Evolutionary conservation across 768 basidiomycete species (phyloP), one percentile per base, ranked within the genome.

Genomic region (Termitomyces sp.): DNA sequence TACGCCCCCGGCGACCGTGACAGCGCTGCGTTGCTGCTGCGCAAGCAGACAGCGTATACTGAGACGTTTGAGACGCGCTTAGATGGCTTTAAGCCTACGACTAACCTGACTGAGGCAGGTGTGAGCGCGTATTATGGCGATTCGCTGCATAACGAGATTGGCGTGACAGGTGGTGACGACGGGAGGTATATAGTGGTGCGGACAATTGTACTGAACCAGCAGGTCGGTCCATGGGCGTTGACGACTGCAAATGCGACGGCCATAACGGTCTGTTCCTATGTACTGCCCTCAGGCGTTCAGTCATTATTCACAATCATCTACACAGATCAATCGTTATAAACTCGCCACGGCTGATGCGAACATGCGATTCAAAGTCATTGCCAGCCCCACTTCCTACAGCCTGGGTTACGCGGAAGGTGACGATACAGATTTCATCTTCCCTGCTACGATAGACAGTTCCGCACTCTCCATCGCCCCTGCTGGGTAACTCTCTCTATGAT

Each of bases 1-100:
- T 75, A 73, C 52, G 72, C 72, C 10, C 67, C 69, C 1, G 73
- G 74, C 1, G 74, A 76, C 54, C 62, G 75, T 5, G 75, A 75
- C 59, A 69, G 60, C 37, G 67, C 73, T 0, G 72, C 75, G 0
- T 57, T 76, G 46, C 35, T 76, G 2, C 54, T 76, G 11, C 71
- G 72, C 30, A 74, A 74, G 49, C 74, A 76, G 55, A 68, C 71
- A 16, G 64, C 67, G 16, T 73, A 74, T 50, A 62, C 64, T n/a
- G 73, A 75, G 54, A 66, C 65, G 0, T 76, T 76, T 42, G 73
- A 75, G 57, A 72, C 69, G 17, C 55, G 64, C 21, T 49, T 76
- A 1, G 64, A 71, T 11, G 60, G 41, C 19, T 76, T 76, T 52
- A 37, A 50, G 2, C 68, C 73, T 1, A 56, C 30, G 21, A 65